These are phyloP conservation scores for Exophiala alcalophila DNA, from an alignment of 2,329 filamentous ascomycete species.

Conservation along the genomic window DNA sequence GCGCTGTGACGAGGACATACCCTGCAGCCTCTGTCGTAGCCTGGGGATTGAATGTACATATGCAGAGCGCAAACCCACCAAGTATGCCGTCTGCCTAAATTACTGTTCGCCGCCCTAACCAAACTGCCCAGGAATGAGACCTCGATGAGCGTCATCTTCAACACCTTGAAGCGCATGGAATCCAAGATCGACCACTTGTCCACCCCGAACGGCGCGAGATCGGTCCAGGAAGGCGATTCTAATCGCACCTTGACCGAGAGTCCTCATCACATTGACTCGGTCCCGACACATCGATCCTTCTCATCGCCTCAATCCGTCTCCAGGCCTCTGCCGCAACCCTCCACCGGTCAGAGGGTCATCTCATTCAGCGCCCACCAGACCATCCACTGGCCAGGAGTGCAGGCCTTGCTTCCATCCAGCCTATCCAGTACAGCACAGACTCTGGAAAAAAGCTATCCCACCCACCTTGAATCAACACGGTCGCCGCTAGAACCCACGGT, in stretches of 20 bases:
- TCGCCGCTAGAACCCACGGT: slow-evolving; percentile 39
- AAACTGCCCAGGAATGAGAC: slow-evolving; percentile 48
- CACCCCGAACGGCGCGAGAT: slow-evolving; percentile 35
- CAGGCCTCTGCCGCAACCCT: slow-evolving; percentile 32
- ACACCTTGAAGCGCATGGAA: slow-evolving; percentile 53
- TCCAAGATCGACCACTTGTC: slow-evolving; percentile 52
- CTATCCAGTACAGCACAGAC: slow-evolving; percentile 39
- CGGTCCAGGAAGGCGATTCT: slow-evolving; percentile 18
- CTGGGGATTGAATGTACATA: slow-evolving; percentile 52
- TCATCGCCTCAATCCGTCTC: slow-evolving; percentile 35
- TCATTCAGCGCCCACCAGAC: slow-evolving; percentile 54
- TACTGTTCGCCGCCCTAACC: not conserved
- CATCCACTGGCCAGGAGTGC: slow-evolving; percentile 49
- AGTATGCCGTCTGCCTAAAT: slow-evolving; percentile 40
- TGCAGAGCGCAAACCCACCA: slow-evolving; percentile 53
- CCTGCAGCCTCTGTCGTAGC: slow-evolving; percentile 52
- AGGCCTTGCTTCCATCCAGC: slow-evolving; percentile 42
- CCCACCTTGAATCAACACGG: slow-evolving; percentile 49
- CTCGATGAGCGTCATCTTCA: slow-evolving; percentile 54
- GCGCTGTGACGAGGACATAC: slow-evolving; percentile 54
- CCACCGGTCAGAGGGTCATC: slow-evolving; percentile 3
- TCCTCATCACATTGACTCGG: slow-evolving; percentile 32
- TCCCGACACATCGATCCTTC: slow-evolving; percentile 35
- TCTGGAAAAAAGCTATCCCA: slow-evolving; percentile 50
- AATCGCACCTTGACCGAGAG: slow-evolving; percentile 27